These are phyloP conservation scores for Psidium guajava DNA, from an alignment of 345 rosid species.

Conservation along the genomic window DNA sequence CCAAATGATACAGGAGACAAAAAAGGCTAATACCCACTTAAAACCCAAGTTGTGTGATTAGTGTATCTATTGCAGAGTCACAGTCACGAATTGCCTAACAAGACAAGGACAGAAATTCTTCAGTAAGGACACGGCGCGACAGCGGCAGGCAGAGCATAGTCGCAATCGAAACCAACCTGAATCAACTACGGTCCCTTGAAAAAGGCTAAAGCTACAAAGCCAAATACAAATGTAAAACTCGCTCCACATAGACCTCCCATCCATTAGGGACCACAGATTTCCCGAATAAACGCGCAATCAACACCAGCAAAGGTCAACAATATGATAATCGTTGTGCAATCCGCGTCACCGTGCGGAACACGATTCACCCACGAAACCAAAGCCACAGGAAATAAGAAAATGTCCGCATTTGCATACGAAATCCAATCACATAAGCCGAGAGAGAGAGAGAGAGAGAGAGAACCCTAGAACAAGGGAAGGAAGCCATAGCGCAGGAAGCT, in stretches of 20 bases:
- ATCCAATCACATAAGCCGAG: background rate
- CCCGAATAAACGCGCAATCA: background rate
- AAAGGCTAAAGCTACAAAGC: background rate
- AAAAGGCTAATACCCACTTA: background rate
- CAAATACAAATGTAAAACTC: background rate
- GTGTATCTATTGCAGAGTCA: background rate
- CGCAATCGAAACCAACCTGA: background rate
- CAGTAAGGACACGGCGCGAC: background rate
- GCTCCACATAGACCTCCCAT: background rate
- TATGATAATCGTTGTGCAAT: background rate
- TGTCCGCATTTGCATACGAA: background rate
- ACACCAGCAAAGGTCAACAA: background rate
- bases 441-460: background rate
- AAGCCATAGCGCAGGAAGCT: conserved; percentile 70
- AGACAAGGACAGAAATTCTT: background rate
- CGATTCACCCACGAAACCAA: background rate
- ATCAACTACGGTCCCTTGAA: background rate
- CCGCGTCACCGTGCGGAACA: background rate
- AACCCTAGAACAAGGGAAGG: conserved; percentile 68
- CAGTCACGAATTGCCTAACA: background rate
- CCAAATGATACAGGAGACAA: background rate
- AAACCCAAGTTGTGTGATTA: background rate
- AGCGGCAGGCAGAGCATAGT: background rate
- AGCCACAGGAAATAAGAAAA: background rate
- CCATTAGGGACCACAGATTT: background rate